phyloP scores from a whole-genome alignment of 2,329 filamentous ascomycete species.

The Fusarium odoratissimum region DNA sequence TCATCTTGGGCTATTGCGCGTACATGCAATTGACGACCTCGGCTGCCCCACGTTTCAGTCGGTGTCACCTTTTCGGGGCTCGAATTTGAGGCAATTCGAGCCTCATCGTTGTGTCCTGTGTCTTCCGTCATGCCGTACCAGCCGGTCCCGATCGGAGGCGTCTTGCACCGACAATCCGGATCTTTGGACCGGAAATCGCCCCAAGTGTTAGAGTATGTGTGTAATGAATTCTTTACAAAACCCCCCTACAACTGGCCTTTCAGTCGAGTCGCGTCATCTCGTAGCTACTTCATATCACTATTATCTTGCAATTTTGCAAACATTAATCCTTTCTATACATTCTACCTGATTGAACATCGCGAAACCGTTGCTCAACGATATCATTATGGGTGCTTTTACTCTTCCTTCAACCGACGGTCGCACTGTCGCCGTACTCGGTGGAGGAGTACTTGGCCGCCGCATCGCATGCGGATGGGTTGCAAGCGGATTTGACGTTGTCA shows the following conservation, averaged over 20 bases:
- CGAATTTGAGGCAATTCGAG: neutral
- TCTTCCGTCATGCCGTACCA: neutral
- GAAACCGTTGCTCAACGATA: fast-evolving
- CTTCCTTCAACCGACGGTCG: neutral
- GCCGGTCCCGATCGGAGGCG: neutral
- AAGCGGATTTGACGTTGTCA: constrained; percentile 14
- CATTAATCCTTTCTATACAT: no score
- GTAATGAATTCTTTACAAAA: neutral
- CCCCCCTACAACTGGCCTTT: neutral
- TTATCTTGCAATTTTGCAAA: no score
- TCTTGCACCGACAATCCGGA: neutral
- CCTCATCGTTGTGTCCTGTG: neutral
- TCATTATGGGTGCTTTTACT: neutral
- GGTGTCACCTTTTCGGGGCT: neutral
- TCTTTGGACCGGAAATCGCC: neutral
- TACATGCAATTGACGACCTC: neutral
- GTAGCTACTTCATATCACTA: neutral
- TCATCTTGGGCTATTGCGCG: neutral
- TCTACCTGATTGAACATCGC: no score
- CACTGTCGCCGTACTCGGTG: neutral
- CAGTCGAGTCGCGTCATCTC: neutral
- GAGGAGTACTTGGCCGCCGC: constrained; percentile 1
- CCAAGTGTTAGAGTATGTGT: no score
- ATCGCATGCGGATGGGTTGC: constrained; percentile 19
- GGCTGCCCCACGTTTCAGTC: neutral